phyloP scores from a whole-genome alignment of 78 protist species.

The Dictyostelium purpureum region DNA sequence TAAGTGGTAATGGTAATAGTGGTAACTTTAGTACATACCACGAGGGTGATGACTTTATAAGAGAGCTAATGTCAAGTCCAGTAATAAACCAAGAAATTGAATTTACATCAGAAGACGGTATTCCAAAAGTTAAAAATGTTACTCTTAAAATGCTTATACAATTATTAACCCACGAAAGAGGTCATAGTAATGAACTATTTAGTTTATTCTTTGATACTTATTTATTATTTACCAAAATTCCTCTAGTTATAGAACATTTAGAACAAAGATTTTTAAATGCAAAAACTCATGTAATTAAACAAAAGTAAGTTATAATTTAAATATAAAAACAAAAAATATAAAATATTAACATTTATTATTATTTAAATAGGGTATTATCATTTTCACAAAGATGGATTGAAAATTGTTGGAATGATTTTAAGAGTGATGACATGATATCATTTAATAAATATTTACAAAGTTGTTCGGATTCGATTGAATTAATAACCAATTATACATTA shows the following conservation, averaged over 20 bases:
- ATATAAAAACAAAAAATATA: no score
- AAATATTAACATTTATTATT: no score
- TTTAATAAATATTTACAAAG: conserved; percentile 16
- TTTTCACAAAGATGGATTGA: conserved; percentile 63
- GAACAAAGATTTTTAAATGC: conserved; percentile 47
- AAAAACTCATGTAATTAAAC: conserved; percentile 22
- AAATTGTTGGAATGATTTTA: conserved; percentile 41
- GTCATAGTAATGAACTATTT: conserved; percentile 35
- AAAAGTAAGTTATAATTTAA: conserved; percentile 1
- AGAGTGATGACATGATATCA: neutral
- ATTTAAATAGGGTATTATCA: conserved; percentile 12
- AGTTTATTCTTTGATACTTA: conserved; percentile 55
- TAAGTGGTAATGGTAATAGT: neutral
- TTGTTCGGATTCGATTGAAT: conserved; percentile 45
- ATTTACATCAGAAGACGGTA: conserved; percentile 66
- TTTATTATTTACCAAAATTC: conserved; percentile 31
- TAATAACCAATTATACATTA: conserved; percentile 3
- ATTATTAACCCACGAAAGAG: conserved; percentile 60
- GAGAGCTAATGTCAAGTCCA: conserved; percentile 62
- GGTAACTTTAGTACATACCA: neutral
- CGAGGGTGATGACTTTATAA: conserved; percentile 70
- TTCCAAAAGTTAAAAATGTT: conserved; percentile 55
- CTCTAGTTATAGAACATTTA: neutral
- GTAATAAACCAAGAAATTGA: conserved; percentile 43
- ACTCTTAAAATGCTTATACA: conserved; percentile 44